Evolutionary conservation across 257 asterid species (phyloP).

Genomic region (Petrea volubilis): DNA sequence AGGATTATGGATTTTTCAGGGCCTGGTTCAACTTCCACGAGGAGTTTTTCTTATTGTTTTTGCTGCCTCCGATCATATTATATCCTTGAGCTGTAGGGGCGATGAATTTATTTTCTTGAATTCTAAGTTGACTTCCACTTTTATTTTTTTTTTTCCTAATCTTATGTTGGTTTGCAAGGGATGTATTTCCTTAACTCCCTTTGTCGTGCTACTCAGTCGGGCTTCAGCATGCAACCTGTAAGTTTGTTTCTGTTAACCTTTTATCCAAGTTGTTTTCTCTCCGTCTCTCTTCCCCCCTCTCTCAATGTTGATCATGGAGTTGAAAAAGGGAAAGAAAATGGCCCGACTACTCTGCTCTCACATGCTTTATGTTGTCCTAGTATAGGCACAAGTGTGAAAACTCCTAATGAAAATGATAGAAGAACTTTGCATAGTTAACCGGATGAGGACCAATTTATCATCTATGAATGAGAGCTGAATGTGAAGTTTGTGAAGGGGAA

Average conservation of each 20-base stretch:
- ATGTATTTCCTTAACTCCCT: slow-evolving; percentile 41
- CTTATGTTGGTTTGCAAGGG: background rate
- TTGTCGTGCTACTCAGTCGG: slow-evolving; percentile 56
- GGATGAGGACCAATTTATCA: background rate
- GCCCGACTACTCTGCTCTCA: background rate
- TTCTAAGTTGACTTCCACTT: background rate
- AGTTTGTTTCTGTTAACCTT: slow-evolving; percentile 26
- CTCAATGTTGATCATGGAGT: background rate
- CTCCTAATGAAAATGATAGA: background rate
- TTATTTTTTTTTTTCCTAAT: background rate
- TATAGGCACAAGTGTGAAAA: background rate
- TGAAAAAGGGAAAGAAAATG: background rate
- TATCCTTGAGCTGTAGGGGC: slow-evolving; percentile 43
- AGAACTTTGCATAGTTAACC: background rate
- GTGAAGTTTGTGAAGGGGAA: background rate
- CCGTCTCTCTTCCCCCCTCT: background rate
- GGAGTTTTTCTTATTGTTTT: slow-evolving; percentile 70
- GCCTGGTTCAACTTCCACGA: slow-evolving; percentile 78
- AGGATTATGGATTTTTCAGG: slow-evolving; percentile 34
- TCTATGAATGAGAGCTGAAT: background rate
- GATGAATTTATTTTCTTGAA: background rate
- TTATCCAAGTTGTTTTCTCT: background rate
- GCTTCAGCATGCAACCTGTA: slow-evolving; percentile 68
- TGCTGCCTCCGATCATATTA: slow-evolving; percentile 77
- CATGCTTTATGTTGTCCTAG: background rate